Evolutionary conservation across 2,329 filamentous ascomycete genomes (phyloP), one percentile per base, ranked within the genome.

Genomic region (Colletotrichum gigasporum): DNA sequence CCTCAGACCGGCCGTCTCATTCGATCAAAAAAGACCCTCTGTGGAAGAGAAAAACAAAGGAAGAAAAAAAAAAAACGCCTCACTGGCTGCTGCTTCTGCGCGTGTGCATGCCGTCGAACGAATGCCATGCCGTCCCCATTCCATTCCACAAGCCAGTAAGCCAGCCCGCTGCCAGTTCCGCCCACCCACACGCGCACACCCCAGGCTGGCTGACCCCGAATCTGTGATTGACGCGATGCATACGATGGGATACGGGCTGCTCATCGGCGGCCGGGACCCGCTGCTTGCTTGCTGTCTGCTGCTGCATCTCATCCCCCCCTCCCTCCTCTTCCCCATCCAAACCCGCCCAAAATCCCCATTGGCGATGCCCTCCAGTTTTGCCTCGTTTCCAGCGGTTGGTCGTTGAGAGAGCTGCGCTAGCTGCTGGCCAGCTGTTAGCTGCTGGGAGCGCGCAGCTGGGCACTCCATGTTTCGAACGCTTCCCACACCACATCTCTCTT

Each of bases 201-300:
- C 7, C 28, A 5, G 28, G 12, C 10, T 9, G 16, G 37, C 14
- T 18, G 16, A 5, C 28, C 28, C 16, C 24, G 37, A 42, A 44
- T 54, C 51, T 54, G 28, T 54, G 51, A 44, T 44, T 54, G 51
- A 54, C 51, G 37, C 51, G 39, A 44, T 42, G 51, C 26, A 44
- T 54, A 30, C 47, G 30, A 34, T 34, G 26, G 16, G 47, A 32
- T 16, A 50, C 28, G n/a, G 30, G 12, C 26, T 32, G n/a, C 26
- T 28, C 16, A 34, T 26, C 45, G 34, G 26, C 28, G 30, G 26
- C n/a, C n/a, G n/a, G n/a, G n/a, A n/a, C n/a, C n/a, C n/a, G n/a
- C n/a, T n/a, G n/a, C n/a, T n/a, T n/a, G n/a, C n/a, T 34, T 7
- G 30, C 30, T 34, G 30, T 34, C 30, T 11, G 16, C 18, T 44